These are phyloP conservation scores for Jatropha curcas DNA, from an alignment of 345 rosid species.

Conservation along the genomic window DNA sequence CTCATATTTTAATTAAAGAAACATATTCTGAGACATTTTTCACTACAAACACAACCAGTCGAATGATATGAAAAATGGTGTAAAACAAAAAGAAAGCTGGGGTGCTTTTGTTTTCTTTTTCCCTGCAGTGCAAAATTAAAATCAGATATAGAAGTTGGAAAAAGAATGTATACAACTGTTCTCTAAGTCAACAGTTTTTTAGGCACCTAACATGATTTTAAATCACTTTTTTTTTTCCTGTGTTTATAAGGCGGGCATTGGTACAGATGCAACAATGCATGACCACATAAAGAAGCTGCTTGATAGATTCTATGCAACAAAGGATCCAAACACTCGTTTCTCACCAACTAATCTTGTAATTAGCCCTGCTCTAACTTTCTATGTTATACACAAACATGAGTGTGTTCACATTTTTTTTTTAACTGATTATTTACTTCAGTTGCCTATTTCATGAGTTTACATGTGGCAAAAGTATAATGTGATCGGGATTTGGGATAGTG, in stretches of 20 bases:
- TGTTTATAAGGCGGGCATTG: constrained; percentile 78
- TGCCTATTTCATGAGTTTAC: background rate
- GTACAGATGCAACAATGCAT: constrained; percentile 99
- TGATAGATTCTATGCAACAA: constrained; percentile 91
- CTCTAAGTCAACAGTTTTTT: background rate
- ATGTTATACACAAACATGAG: background rate
- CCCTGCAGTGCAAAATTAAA: background rate
- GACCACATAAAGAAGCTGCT: constrained; percentile 97
- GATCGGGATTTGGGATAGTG: too few relatives aligned
- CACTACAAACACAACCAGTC: too few relatives aligned
- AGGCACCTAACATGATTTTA: background rate
- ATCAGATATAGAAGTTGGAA: background rate
- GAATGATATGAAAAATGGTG: too few relatives aligned
- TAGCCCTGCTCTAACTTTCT: constrained; percentile 2
- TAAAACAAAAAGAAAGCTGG: background rate
- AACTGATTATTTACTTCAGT: constrained; percentile 1
- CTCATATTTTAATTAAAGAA: too few relatives aligned
- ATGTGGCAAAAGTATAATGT: background rate
- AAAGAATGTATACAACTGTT: background rate
- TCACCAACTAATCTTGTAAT: constrained; percentile 89
- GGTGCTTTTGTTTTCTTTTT: background rate
- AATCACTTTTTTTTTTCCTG: constrained; percentile 15
- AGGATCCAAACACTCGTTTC: constrained; percentile 82
- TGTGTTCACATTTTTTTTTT: background rate
- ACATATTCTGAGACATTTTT: too few relatives aligned